Percentiles rank a stretch among this genome's conserved stretches.
Conservation (phyloP, 768 basidiomycete genomes). For the Rickenella mellea region DNA sequence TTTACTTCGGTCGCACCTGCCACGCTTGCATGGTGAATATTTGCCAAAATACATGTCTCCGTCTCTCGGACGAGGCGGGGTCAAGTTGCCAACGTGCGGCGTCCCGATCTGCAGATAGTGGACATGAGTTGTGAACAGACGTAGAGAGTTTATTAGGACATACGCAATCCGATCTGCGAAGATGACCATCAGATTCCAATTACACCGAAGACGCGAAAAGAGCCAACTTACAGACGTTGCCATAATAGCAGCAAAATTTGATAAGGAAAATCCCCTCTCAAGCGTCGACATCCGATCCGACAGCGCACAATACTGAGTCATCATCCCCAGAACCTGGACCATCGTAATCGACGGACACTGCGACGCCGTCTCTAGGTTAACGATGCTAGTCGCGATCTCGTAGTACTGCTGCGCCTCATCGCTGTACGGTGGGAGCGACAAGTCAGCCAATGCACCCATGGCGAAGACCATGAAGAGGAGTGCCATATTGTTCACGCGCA, state of each 20-base stretch:
- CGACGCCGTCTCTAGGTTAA: constrained; percentile 28
- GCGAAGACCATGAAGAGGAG: constrained; percentile 14
- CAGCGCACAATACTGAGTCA: constrained; percentile 30
- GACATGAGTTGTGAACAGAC: constrained; percentile 13
- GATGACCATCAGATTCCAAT: too few species aligned
- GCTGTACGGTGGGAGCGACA: constrained; percentile 19
- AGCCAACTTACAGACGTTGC: too few species aligned
- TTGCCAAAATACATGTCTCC: constrained; percentile 65
- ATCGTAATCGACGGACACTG: constrained; percentile 30
- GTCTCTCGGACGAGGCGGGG: constrained; percentile 46
- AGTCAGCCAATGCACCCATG: constrained; percentile 13
- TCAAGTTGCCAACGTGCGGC: constrained; percentile 59
- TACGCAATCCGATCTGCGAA: constrained; percentile 56
- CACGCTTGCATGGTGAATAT: constrained; percentile 46
- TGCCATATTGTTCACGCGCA: constrained; percentile 18
- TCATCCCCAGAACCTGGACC: constrained; percentile 25
- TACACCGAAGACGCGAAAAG: too few species aligned
- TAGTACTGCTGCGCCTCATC: constrained; percentile 37
- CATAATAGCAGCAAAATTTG: too few species aligned
- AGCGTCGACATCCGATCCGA: too few species aligned
- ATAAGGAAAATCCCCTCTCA: too few species aligned
- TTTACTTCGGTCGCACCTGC: constrained; percentile 40
- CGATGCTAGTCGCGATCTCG: constrained; percentile 29
- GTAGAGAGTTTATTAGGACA: constrained; percentile 27
- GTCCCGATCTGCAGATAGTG: constrained; percentile 46